Conservation (phyloP, 495 filamentous ascomycete species). For the Podospora pseudocomata region DNA sequence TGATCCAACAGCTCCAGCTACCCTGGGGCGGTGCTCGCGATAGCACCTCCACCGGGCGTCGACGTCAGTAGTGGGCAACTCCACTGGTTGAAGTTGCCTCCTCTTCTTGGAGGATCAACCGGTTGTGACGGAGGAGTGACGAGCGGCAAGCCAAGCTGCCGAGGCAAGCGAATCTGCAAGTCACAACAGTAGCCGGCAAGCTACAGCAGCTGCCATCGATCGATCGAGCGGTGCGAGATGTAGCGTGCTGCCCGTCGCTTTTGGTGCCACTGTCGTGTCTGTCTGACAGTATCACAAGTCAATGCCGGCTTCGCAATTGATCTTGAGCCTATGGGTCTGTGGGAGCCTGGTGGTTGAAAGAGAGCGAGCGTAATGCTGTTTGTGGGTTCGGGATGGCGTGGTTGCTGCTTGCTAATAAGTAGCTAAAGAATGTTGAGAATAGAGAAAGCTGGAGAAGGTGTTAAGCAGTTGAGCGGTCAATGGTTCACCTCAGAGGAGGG, state of each 20-base stretch:
- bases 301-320: background rate
- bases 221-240: background rate
- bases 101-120: background rate
- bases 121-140: background rate
- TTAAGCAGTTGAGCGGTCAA: background rate
- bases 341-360: background rate
- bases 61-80: background rate
- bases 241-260: background rate
- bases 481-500: background rate
- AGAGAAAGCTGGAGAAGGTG: background rate
- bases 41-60: background rate
- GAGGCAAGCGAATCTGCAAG: background rate
- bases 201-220: constrained; percentile 1
- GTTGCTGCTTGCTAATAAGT: background rate
- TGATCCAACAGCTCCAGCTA: background rate
- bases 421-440: background rate
- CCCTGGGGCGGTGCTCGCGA: background rate
- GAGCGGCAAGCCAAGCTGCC: background rate
- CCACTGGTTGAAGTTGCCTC: background rate
- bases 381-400: background rate
- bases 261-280: background rate
- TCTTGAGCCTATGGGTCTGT: background rate
- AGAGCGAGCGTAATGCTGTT: background rate
- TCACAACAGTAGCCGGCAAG: background rate
- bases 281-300: background rate